Conservation (phyloP, 2,329 filamentous ascomycete species). For the Penicillium sp. region DNA sequence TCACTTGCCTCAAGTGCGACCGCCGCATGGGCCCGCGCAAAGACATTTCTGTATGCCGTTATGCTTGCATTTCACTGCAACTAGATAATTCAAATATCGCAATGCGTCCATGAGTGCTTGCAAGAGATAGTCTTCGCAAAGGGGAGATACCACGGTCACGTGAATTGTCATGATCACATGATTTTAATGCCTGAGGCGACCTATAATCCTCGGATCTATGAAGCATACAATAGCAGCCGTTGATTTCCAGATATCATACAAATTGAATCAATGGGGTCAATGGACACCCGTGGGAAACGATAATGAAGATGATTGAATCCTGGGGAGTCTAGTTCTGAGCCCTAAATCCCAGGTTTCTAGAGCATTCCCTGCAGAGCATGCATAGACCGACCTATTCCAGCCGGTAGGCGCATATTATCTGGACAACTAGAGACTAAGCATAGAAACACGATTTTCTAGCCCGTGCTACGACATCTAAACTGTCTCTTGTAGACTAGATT, state of each 20-base stretch:
- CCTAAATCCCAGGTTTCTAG: background rate
- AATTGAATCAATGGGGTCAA: background rate
- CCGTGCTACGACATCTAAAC: background rate
- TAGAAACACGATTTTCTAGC: background rate
- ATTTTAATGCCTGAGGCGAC: background rate
- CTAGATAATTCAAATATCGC: background rate
- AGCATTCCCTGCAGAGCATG: background rate
- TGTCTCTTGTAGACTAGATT: background rate
- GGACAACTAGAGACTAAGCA: background rate
- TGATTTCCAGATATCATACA: background rate
- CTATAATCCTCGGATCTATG: background rate
- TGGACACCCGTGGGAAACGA: too few relatives aligned
- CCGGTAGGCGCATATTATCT: background rate
- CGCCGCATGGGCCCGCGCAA: constrained; percentile 33
- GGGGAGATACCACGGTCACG: constrained; percentile 3
- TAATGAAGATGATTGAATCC: background rate
- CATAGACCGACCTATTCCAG: background rate
- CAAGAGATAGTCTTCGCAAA: constrained; percentile 1
- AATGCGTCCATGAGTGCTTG: background rate
- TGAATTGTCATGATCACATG: background rate
- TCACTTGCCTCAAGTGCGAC: constrained; percentile 37
- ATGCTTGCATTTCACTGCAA: constrained; percentile 19
- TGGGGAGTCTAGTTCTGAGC: background rate
- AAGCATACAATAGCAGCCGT: background rate
- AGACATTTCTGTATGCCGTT: constrained; percentile 26